A percentile compares a stretch with the other conserved stretches of the same genome.
Evolutionary conservation across 495 filamentous ascomycete genomes (phyloP).

Genomic region (Thozetella sp.): DNA sequence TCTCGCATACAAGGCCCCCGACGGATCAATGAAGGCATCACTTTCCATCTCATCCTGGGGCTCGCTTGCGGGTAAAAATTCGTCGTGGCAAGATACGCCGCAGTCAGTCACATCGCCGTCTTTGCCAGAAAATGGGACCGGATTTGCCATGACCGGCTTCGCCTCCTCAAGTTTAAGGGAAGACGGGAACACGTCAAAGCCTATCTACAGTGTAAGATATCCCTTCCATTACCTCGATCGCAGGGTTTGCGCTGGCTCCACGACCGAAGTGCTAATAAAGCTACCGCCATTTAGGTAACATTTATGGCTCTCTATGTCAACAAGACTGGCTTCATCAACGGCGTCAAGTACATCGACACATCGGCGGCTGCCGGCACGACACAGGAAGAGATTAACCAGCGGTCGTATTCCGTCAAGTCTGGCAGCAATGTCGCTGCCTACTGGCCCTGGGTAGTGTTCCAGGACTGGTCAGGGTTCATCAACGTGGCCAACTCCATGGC

Average conservation of each 20-base stretch:
- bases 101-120: not conserved
- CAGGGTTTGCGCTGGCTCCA: not conserved
- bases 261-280: not conserved
- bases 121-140: not conserved
- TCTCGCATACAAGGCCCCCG: not conserved
- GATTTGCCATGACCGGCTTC: not conserved
- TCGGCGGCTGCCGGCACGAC: not conserved
- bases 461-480: slow-evolving; percentile 1
- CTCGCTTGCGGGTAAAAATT: not conserved
- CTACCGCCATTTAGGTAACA: not conserved
- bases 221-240: not conserved
- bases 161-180: not conserved
- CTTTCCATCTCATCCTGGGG: not conserved
- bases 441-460: slow-evolving; percentile 1
- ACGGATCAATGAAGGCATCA: slow-evolving; percentile 1
- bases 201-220: not conserved
- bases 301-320: slow-evolving; percentile 1
- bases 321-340: not conserved
- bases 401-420: slow-evolving; percentile 1
- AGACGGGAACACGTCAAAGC: slow-evolving; percentile 1
- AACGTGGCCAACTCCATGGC: slow-evolving; percentile 1
- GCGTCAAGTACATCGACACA: slow-evolving; percentile 1
- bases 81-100: not conserved
- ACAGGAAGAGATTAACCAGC: not conserved
- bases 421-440: not conserved